These are phyloP conservation scores for Phaseolus coccineus DNA, from an alignment of 331 rosid genomes.

Conservation along the genomic window DNA sequence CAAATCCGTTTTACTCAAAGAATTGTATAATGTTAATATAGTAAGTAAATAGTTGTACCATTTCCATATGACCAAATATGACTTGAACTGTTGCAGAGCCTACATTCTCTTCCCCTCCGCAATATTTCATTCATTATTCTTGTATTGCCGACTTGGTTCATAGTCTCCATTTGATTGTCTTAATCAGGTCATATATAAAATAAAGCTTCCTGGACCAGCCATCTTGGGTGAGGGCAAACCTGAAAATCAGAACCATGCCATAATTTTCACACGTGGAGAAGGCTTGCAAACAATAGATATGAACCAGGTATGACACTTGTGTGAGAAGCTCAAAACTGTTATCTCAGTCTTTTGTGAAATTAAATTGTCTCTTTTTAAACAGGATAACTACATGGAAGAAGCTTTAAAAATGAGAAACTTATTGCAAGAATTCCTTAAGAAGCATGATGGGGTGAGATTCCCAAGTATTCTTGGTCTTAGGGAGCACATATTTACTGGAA, in stretches of 20 bases:
- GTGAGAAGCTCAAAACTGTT: neutral
- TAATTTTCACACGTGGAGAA: slow-evolving; percentile 94
- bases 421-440: slow-evolving; percentile 88
- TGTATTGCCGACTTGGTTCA: slow-evolving; percentile 1
- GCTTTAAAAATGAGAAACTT: slow-evolving; percentile 97
- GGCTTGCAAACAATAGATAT: slow-evolving; percentile 98
- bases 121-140: slow-evolving; percentile 25
- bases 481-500: slow-evolving; percentile 98
- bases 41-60: neutral
- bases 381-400: slow-evolving; percentile 99
- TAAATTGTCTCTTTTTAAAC: slow-evolving; percentile 30
- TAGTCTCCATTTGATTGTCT: slow-evolving; percentile 33
- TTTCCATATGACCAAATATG: slow-evolving; percentile 11
- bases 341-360: slow-evolving; percentile 30
- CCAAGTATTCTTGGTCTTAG: slow-evolving; percentile 96
- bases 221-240: slow-evolving; percentile 99
- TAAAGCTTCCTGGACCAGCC: slow-evolving; percentile 98
- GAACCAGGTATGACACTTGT: slow-evolving; percentile 79
- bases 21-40: neutral
- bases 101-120: neutral
- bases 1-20: neutral
- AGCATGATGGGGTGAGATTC: slow-evolving; percentile 87
- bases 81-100: neutral
- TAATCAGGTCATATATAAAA: slow-evolving; percentile 81
- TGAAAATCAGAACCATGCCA: slow-evolving; percentile 97